A percentile compares a stretch with the other conserved stretches of the same genome.
Evolutionary conservation across 140 eudicot species (phyloP).

Genomic region (Bidens hawaiensis): DNA sequence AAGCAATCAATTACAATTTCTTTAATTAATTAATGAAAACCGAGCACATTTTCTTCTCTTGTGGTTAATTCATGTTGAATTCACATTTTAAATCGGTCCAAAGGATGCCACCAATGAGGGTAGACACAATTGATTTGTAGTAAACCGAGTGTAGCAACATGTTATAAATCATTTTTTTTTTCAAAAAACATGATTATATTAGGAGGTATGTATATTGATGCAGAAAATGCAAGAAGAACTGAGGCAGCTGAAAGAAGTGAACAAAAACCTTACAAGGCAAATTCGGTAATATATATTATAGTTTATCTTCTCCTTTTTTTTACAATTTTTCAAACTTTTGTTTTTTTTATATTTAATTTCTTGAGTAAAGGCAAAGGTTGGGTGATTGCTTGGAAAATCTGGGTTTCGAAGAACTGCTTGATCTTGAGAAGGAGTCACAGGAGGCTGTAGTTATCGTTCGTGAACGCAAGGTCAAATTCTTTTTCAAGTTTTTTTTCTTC

Average conservation of each 20-base stretch:
- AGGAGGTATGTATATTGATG: too few species aligned
- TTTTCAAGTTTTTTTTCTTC: background rate
- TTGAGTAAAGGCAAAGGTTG: slow-evolving; percentile 56
- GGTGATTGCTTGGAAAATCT: slow-evolving; percentile 65
- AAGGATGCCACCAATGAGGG: too few species aligned
- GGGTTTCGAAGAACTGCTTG: slow-evolving; percentile 39
- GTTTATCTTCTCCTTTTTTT: background rate
- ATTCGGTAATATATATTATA: slow-evolving; percentile 50
- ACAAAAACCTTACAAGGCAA: slow-evolving; percentile 60
- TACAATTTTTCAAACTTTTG: background rate
- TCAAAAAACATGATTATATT: too few species aligned
- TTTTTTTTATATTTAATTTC: background rate
- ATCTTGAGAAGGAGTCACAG: slow-evolving; percentile 60
- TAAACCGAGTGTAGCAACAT: too few species aligned
- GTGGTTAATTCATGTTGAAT: too few species aligned
- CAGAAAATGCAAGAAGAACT: slow-evolving; percentile 67
- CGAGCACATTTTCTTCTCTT: too few species aligned
- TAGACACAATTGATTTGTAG: too few species aligned
- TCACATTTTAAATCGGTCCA: too few species aligned
- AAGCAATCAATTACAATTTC: too few species aligned
- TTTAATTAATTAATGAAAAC: too few species aligned
- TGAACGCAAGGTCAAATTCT: slow-evolving; percentile 47
- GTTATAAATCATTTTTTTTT: too few species aligned
- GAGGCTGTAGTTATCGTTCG: slow-evolving; percentile 52
- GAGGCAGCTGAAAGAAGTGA: slow-evolving; percentile 64